Evolutionary conservation across 805 yeast species (phyloP).

Genomic region (Teunomyces panamensis): DNA sequence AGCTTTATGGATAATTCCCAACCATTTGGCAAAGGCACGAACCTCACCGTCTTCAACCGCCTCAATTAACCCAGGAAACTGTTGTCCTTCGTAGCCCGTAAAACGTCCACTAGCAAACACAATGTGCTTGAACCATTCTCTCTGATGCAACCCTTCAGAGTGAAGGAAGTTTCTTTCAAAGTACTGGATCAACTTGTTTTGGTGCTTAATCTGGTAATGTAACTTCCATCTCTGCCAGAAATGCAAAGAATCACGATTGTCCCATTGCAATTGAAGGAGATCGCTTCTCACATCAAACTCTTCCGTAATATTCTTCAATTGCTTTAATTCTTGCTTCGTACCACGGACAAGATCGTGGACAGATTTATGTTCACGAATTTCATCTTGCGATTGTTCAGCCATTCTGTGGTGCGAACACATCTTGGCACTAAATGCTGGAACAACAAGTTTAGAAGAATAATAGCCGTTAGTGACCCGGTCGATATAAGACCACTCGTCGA

Average conservation of each 20-base stretch:
- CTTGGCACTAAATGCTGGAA: constrained; percentile 14
- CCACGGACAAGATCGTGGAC: constrained; percentile 21
- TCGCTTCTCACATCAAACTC: constrained; percentile 27
- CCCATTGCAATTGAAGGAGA: constrained; percentile 27
- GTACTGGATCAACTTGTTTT: constrained; percentile 38
- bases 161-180: constrained; percentile 55
- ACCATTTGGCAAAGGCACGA: constrained; percentile 42
- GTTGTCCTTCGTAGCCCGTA: constrained; percentile 49
- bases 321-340: constrained; percentile 18
- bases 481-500: constrained; percentile 15
- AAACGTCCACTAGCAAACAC: constrained; percentile 57
- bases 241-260: constrained; percentile 28
- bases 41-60: constrained; percentile 48
- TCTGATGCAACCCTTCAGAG: constrained; percentile 42
- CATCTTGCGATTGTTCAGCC: no score
- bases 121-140: constrained; percentile 64
- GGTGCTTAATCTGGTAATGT: constrained; percentile 26
- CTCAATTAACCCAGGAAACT: constrained; percentile 60
- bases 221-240: constrained; percentile 37
- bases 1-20: constrained; percentile 41
- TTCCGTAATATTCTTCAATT: constrained; percentile 19
- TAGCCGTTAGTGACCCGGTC: constrained; percentile 17
- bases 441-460: constrained; percentile 10
- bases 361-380: not conserved
- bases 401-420: constrained; percentile 10